Evolutionary conservation across 345 rosid genomes (phyloP).

Genomic region (Geranium brycei): DNA sequence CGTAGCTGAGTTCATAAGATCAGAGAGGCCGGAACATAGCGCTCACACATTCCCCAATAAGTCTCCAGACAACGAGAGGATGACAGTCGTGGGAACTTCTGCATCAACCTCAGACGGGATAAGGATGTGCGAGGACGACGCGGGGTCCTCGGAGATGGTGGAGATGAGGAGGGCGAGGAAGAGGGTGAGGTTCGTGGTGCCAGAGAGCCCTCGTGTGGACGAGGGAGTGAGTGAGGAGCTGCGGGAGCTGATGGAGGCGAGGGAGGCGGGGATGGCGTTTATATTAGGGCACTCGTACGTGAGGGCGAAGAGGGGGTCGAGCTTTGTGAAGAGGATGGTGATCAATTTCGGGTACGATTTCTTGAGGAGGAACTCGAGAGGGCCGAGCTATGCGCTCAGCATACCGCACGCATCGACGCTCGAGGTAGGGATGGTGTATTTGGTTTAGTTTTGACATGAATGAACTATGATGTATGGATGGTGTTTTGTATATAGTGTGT

Average conservation of each 20-base stretch:
- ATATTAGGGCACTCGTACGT: slow-evolving; percentile 40
- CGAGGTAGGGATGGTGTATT: slow-evolving; percentile 46
- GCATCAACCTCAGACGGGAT: slow-evolving; percentile 45
- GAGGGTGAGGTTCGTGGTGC: slow-evolving; percentile 72
- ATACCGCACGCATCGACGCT: slow-evolving; percentile 41
- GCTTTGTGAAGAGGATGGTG: slow-evolving; percentile 27
- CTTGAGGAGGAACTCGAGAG: slow-evolving; percentile 38
- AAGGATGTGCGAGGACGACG: slow-evolving; percentile 36
- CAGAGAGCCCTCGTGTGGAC: slow-evolving; percentile 30
- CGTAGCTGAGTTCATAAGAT: slow-evolving; percentile 63
- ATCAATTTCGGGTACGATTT: slow-evolving; percentile 37
- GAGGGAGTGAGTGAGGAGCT: slow-evolving; percentile 25
- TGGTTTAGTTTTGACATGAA: slow-evolving; percentile 13
- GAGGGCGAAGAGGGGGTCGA: slow-evolving; percentile 34
- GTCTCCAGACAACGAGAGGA: slow-evolving; percentile 25
- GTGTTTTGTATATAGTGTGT: no score
- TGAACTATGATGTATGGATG: no score
- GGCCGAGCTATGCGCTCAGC: slow-evolving; percentile 34
- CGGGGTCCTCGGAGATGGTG: slow-evolving; percentile 6
- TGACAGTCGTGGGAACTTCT: slow-evolving; percentile 69
- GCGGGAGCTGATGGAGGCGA: slow-evolving; percentile 26
- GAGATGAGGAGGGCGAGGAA: slow-evolving; percentile 15
- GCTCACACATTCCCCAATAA: no score
- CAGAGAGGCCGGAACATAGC: slow-evolving; percentile 31
- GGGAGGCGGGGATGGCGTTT: slow-evolving; percentile 32